phyloP scores from a whole-genome alignment of 2,329 filamentous ascomycete genomes.

The Trichocomaceae sp. region DNA sequence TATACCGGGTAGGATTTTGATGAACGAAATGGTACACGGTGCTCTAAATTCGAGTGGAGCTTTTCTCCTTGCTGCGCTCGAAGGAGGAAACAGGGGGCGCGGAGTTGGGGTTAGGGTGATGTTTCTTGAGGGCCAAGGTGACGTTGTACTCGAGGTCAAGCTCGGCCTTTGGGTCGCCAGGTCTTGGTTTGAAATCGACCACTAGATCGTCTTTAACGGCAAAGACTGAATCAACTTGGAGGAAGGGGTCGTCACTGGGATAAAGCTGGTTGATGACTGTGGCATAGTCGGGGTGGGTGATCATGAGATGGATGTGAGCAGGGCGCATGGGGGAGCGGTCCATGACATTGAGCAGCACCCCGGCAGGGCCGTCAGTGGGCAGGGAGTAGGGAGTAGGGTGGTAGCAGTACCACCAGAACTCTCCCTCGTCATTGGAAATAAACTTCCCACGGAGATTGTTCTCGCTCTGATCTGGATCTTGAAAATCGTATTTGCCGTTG shows the following conservation, averaged over 20 bases:
- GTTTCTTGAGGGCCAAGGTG: conserved; percentile 17
- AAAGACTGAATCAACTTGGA: conserved; percentile 54
- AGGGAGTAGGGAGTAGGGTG: conserved; percentile 68
- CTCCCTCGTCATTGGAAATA: conserved; percentile 61
- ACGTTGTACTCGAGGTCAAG: conserved; percentile 60
- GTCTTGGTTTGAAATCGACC: conserved; percentile 50
- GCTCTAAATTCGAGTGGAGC: not conserved
- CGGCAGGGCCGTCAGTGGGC: conserved; percentile 56
- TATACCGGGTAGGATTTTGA: no score
- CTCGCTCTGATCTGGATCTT: conserved; percentile 63
- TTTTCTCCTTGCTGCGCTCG: conserved; percentile 21
- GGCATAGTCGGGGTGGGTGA: conserved; percentile 51
- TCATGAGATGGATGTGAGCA: conserved; percentile 56
- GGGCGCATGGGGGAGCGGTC: conserved; percentile 56
- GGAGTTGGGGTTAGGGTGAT: conserved; percentile 35
- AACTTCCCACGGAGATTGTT: conserved; percentile 76
- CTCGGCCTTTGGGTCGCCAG: conserved; percentile 46
- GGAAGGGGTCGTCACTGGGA: conserved; percentile 52
- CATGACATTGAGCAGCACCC: conserved; percentile 47
- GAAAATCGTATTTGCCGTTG: conserved; percentile 71
- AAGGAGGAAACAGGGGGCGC: conserved; percentile 34
- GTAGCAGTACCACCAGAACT: conserved; percentile 68
- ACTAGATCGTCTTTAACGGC: conserved; percentile 57
- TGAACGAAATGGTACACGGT: not conserved
- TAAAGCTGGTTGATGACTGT: conserved; percentile 54